Percentiles rank a stretch among this genome's conserved stretches.
Evolutionary conservation across 345 rosid species (phyloP).

Genomic region (Lepidium didymum): DNA sequence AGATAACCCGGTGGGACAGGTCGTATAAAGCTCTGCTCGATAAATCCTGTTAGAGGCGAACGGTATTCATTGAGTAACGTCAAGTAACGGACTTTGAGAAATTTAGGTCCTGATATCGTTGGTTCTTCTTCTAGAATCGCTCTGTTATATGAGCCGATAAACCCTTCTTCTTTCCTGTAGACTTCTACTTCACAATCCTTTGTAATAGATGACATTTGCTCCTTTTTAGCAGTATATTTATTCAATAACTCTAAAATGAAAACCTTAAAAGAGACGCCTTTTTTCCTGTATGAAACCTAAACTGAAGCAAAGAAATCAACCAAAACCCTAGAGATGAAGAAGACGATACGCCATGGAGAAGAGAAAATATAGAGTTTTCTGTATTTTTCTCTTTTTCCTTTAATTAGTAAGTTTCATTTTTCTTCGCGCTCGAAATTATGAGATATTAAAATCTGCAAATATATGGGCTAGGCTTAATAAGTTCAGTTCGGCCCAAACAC

Average conservation of each 20-base stretch:
- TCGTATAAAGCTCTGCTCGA: slow-evolving; percentile 18
- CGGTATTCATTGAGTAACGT: not conserved
- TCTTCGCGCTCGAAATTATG: not conserved
- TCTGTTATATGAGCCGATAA: not conserved
- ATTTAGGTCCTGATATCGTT: not conserved
- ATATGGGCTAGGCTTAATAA: too few species aligned
- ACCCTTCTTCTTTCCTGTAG: not conserved
- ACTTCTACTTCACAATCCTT: not conserved
- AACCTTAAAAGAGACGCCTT: too few species aligned
- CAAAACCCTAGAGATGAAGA: not conserved
- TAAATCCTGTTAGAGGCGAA: not conserved
- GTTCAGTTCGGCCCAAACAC: too few species aligned
- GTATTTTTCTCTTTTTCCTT: not conserved
- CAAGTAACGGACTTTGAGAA: not conserved
- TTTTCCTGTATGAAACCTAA: not conserved
- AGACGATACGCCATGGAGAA: too few species aligned
- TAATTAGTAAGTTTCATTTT: not conserved
- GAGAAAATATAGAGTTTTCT: too few species aligned
- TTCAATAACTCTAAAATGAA: not conserved
- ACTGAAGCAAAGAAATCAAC: not conserved
- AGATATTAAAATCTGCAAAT: too few species aligned
- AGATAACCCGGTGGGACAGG: slow-evolving; percentile 35
- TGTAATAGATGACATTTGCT: not conserved
- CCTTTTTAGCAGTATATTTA: not conserved
- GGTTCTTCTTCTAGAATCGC: not conserved